Evolutionary conservation across 176 grass and related monocot species (phyloP).

Genomic region (Cymbopogon citratus): DNA sequence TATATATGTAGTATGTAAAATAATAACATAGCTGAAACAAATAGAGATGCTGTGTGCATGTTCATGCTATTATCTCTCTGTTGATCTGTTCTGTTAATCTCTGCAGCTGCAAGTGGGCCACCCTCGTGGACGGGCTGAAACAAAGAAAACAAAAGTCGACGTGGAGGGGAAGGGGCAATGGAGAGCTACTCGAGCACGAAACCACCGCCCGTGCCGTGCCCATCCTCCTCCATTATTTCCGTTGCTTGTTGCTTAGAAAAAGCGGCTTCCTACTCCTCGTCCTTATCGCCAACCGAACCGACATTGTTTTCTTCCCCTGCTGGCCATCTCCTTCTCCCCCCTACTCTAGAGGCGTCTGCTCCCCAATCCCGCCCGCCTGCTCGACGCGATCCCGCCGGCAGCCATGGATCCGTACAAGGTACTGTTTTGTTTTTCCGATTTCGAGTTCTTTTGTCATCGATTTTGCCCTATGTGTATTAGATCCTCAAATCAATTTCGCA

Average conservation of each 20-base stretch:
- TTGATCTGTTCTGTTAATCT: background rate
- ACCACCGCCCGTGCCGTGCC: background rate
- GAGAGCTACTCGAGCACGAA: background rate
- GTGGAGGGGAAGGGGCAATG: background rate
- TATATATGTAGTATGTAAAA: too few relatives aligned
- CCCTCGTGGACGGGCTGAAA: background rate
- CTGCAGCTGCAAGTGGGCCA: background rate
- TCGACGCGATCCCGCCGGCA: background rate
- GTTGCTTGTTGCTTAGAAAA: background rate
- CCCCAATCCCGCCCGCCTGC: background rate
- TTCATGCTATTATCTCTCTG: too few relatives aligned
- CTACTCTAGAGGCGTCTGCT: background rate
- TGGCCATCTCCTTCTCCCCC: background rate
- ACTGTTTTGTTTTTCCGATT: background rate
- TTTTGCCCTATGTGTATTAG: background rate
- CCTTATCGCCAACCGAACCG: slow-evolving; percentile 8
- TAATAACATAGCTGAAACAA: too few relatives aligned
- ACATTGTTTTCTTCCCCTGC: background rate
- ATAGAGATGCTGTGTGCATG: too few relatives aligned
- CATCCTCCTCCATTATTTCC: background rate
- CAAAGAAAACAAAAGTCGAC: background rate
- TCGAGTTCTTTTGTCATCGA: background rate
- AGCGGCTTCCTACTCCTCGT: background rate
- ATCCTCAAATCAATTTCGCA: background rate
- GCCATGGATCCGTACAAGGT: slow-evolving; percentile 93